Conservation (phyloP, 352 stramenopile species). For the Phytophthora sp. region DNA sequence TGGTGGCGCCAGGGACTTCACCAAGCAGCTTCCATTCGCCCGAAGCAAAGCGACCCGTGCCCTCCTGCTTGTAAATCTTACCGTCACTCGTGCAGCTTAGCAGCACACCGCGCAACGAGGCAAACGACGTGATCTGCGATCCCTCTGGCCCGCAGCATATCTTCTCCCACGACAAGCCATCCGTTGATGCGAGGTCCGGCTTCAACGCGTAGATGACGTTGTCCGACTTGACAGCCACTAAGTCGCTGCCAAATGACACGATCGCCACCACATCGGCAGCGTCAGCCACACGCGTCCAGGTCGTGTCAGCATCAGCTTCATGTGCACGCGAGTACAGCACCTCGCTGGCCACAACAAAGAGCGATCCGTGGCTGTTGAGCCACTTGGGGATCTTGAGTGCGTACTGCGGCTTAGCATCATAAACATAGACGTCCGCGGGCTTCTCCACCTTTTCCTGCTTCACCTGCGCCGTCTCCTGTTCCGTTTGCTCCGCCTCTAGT, state of each 20-base stretch:
- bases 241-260: conserved; percentile 78
- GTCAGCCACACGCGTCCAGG: conserved; percentile 53
- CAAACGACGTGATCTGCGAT: conserved; percentile 58
- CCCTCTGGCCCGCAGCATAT: conserved; percentile 55
- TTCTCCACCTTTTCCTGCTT: conserved; percentile 17
- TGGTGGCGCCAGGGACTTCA: conserved; percentile 42
- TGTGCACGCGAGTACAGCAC: conserved; percentile 70
- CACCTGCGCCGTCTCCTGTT: conserved; percentile 63
- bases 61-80: conserved; percentile 73
- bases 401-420: conserved; percentile 45
- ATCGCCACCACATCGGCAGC: conserved; percentile 59
- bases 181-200: conserved; percentile 21
- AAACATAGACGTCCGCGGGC: conserved; percentile 18
- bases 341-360: conserved; percentile 65
- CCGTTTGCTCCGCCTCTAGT: conserved; percentile 66
- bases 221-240: conserved; percentile 65
- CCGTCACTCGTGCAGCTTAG: conserved; percentile 66
- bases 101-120: conserved; percentile 68
- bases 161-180: conserved; percentile 52
- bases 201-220: conserved; percentile 63
- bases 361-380: conserved; percentile 78
- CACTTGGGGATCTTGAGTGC: conserved; percentile 64
- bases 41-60: conserved; percentile 63
- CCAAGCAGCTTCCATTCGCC: conserved; percentile 67
- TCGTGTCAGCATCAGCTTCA: conserved; percentile 45